Evolutionary conservation across 192 early-diverging fungal species (phyloP), one percentile per base, ranked within the genome.

Genomic region (Coemansia brasiliensis): DNA sequence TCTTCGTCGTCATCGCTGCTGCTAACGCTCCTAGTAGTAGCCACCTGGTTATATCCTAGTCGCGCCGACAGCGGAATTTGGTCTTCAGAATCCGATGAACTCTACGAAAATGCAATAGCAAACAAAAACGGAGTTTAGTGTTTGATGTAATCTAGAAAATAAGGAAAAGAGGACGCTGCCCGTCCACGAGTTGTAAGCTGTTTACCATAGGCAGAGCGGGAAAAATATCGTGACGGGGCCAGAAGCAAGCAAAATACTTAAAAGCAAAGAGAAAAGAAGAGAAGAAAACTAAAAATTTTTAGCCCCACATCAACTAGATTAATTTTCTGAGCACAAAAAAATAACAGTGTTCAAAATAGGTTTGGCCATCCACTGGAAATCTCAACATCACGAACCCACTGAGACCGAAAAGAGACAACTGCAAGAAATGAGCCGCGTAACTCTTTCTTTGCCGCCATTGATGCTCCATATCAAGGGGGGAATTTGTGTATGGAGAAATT

Each of bases 31-130:
- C 49, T 24, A 25, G 40, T 16, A n/a, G n/a, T 7, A 5, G 3
- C 37, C 15, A 13, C 39, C 24, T 6, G 39, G 29, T 40, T 41
- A 17, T 38, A 20, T 17, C 41, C 49, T 42, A 56, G 58, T 16
- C 37, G 42, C 53, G 59, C 44, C 37, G 75, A 79, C 37, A 79
- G 55, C 13, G 75, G 75, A 21, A 61, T 48, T 9, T 61, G 64
- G 61, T 74, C 72, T 41, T 79, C 75, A 3, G 65, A 79, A 59
- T 79, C 75, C 49, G 75, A 72, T 29, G 57, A 60, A 39, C 65
- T 79, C 75, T 59, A 50, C 18, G 27, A 58, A 24, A 37, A 40
- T 21, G 17, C 3, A 53, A 22, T 50, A 35, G 46, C 22, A 52
- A 40, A 50, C 20, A 50, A 20, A 50, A 59, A 50, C 35, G n/a